Percentiles rank a stretch among this genome's conserved stretches.
Evolutionary conservation across 768 basidiomycete species (phyloP).

Genomic region (Lentinula sp.): DNA sequence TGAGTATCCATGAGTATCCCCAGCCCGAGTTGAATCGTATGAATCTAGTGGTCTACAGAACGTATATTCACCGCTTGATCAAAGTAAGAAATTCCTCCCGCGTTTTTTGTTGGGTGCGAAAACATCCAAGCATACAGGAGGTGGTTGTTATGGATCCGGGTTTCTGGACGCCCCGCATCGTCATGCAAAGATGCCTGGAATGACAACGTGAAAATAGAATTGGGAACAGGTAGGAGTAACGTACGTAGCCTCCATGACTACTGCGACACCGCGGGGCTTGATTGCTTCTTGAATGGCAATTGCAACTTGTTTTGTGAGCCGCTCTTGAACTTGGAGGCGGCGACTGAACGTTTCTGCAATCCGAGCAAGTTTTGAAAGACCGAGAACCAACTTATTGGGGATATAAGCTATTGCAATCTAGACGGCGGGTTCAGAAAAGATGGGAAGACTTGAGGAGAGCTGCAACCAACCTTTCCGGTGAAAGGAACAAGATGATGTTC

Average conservation of each 20-base stretch:
- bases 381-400: constrained; percentile 89
- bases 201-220: constrained; percentile 7
- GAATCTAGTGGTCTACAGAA: background rate
- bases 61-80: constrained; percentile 44
- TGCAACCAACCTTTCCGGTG: constrained; percentile 77
- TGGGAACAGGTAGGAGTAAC: constrained; percentile 21
- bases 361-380: constrained; percentile 92
- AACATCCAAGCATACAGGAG: constrained; percentile 97
- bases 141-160: constrained; percentile 94
- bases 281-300: constrained; percentile 98
- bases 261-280: constrained; percentile 94
- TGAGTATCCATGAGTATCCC: constrained; percentile 19
- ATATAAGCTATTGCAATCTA: constrained; percentile 98
- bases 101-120: constrained; percentile 98
- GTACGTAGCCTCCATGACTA: constrained; percentile 98
- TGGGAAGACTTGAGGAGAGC: constrained; percentile 4
- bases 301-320: constrained; percentile 95
- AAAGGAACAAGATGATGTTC: constrained; percentile 99
- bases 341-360: constrained; percentile 97
- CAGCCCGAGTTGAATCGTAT: constrained; percentile 45
- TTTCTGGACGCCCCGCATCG: constrained; percentile 99
- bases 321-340: constrained; percentile 94
- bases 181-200: constrained; percentile 93
- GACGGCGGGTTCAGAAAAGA: constrained; percentile 8
- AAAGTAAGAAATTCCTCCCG: constrained; percentile 93